Evolutionary conservation across 2,329 filamentous ascomycete species (phyloP), one percentile per base, ranked within the genome.

Genomic region (Esteya vermicola): DNA sequence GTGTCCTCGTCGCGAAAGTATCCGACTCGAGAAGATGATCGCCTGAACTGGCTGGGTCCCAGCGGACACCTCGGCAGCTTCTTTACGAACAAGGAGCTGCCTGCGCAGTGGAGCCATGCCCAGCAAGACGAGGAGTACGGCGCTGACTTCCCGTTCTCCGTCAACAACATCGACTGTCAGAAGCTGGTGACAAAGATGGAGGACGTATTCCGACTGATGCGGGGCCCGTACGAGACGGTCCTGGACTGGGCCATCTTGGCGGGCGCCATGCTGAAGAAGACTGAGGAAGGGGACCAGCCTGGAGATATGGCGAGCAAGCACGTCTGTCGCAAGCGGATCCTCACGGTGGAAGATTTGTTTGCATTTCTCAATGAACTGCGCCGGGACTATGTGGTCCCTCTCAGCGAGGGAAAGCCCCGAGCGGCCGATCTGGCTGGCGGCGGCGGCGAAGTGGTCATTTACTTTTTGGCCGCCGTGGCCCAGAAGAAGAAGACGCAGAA

Each of bases 151-250:
- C 47, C 47, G 6, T 39, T 21, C 27, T 45, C 43, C 4, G 22
- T 43, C n/a, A 43, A 47, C 39, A 49, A 49, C 38, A 39, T 49
- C 14, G 43, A 49, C 41, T 46, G 43, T 27, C 35, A 45, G 16
- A 20, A n/a, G 14, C 38, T 47, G 1, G 35, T 43, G 7, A 18
- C 14, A 3, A 36, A 45, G 12, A 34, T 47, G 4, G 39, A 42
- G 40, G 41, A 45, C 26, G 27, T 33, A 32, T 42, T 39, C 36
- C 23, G 25, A 9, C 30, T 47, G 4, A 21, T n/a, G n/a, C n/a
- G n/a, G n/a, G n/a, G n/a, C n/a, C n/a, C 37, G 3, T 26, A 33
- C 35, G 19, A 16, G 13, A 30, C 35, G 7, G 4, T 26, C 8
- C 30, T 13, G 6, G 22, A 13, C 18, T 45, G 41, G 41, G 43